These are phyloP conservation scores for Rosa chinensis DNA, from an alignment of 306 rosid species.

Conservation along the genomic window DNA sequence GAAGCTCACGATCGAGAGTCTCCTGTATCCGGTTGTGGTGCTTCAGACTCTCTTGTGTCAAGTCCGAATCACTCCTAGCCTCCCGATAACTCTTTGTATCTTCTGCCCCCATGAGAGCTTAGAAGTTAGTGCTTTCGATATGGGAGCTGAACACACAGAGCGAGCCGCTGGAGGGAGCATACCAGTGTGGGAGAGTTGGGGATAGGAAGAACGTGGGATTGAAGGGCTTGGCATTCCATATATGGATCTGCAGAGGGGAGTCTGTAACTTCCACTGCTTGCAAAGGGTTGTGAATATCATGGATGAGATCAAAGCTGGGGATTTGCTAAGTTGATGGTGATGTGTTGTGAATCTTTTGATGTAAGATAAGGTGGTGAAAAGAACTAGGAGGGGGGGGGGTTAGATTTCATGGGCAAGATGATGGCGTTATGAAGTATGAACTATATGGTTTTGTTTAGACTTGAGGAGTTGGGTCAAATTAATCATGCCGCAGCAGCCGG, in stretches of 20 bases:
- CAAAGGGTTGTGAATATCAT: background rate
- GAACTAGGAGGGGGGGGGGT: background rate
- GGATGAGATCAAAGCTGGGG: background rate
- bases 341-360: background rate
- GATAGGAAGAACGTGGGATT: background rate
- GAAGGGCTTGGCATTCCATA: conserved; percentile 14
- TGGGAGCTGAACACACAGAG: conserved; percentile 1
- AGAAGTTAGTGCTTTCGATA: background rate
- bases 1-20: too few species aligned
- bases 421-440: conserved; percentile 1
- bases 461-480: background rate
- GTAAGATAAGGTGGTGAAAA: background rate
- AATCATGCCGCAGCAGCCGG: conserved; percentile 3
- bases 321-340: background rate
- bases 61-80: background rate
- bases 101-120: background rate
- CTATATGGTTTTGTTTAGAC: background rate
- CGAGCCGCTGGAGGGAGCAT: background rate
- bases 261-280: background rate
- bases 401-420: background rate
- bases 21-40: background rate
- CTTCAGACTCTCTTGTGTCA: conserved; percentile 1
- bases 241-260: background rate
- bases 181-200: background rate
- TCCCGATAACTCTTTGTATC: background rate